Percentiles rank a stretch among this genome's conserved stretches.
Evolutionary conservation across 345 rosid genomes (phyloP).

Genomic region (Gossypium stocksii): DNA sequence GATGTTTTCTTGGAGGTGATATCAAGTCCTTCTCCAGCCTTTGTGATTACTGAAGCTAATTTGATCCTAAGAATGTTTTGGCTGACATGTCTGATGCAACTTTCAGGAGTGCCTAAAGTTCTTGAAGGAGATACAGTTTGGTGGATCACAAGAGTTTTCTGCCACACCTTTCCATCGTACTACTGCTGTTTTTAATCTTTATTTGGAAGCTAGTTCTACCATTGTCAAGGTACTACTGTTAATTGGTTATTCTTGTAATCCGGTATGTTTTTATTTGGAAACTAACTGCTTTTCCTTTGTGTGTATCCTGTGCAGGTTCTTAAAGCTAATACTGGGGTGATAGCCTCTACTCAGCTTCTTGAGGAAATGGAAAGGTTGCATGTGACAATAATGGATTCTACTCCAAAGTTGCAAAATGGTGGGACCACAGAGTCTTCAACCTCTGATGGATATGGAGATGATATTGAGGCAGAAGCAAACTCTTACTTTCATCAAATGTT

Average conservation of each 20-base stretch:
- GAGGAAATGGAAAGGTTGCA: constrained; percentile 76
- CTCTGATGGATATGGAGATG: constrained; percentile 66
- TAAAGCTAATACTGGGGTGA: constrained; percentile 44
- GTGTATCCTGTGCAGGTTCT: constrained; percentile 46
- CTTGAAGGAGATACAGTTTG: constrained; percentile 64
- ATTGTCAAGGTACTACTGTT: constrained; percentile 57
- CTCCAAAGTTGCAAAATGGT: constrained; percentile 66
- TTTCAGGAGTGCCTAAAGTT: constrained; percentile 86
- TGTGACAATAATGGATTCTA: constrained; percentile 45
- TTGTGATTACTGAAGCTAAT: not conserved
- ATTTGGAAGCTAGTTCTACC: constrained; percentile 52
- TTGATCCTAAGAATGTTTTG: constrained; percentile 9
- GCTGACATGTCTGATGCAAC: constrained; percentile 22
- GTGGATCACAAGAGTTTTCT: constrained; percentile 58
- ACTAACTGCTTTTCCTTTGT: not conserved
- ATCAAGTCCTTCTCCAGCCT: not conserved
- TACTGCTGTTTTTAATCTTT: constrained; percentile 48
- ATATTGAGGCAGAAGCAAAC: constrained; percentile 90
- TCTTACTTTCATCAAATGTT: constrained; percentile 95
- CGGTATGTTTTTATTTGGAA: not conserved
- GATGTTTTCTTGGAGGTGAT: constrained; percentile 79
- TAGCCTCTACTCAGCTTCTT: constrained; percentile 46
- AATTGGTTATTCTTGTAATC: not conserved
- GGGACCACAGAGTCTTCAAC: constrained; percentile 58
- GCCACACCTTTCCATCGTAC: constrained; percentile 52